Percentiles rank a stretch among this genome's conserved stretches.
phyloP scores from a whole-genome alignment of 2,329 filamentous ascomycete genomes.

The Alternaria consortialis region DNA sequence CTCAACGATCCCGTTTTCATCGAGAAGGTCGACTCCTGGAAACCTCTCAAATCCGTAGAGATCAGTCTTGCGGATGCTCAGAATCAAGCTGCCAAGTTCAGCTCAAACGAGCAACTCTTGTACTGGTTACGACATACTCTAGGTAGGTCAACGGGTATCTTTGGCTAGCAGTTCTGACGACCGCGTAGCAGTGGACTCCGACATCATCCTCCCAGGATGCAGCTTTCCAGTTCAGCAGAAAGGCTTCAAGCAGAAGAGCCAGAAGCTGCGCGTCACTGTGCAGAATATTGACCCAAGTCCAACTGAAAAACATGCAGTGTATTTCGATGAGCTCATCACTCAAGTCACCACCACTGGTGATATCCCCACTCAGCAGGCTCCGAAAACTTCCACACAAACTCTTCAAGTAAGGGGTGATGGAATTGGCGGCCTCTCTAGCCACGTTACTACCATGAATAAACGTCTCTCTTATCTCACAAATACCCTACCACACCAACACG shows the following conservation, averaged over 20 bases:
- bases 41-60: constrained; percentile 41
- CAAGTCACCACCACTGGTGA: constrained; percentile 30
- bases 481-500: constrained; percentile 20
- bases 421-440: constrained; percentile 73
- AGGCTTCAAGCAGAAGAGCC: constrained; percentile 59
- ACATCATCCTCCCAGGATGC: constrained; percentile 75
- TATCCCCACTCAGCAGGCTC: constrained; percentile 11
- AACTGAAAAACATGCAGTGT: constrained; percentile 36
- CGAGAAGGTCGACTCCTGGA: constrained; percentile 55
- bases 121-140: constrained; percentile 44
- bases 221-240: constrained; percentile 67
- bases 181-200: constrained; percentile 63
- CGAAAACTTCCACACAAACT: constrained; percentile 17
- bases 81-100: constrained; percentile 30
- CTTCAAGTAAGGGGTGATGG: constrained; percentile 54
- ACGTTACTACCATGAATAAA: constrained; percentile 72
- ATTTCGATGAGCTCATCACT: constrained; percentile 42
- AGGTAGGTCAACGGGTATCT: constrained; percentile 31
- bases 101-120: constrained; percentile 39
- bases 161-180: constrained; percentile 17
- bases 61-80: constrained; percentile 32
- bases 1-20: constrained; percentile 66
- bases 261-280: constrained; percentile 66
- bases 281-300: constrained; percentile 60
- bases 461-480: constrained; percentile 60